Evolutionary conservation across 192 early-diverging fungal genomes (phyloP).

Genomic region (Coemansia sp.): DNA sequence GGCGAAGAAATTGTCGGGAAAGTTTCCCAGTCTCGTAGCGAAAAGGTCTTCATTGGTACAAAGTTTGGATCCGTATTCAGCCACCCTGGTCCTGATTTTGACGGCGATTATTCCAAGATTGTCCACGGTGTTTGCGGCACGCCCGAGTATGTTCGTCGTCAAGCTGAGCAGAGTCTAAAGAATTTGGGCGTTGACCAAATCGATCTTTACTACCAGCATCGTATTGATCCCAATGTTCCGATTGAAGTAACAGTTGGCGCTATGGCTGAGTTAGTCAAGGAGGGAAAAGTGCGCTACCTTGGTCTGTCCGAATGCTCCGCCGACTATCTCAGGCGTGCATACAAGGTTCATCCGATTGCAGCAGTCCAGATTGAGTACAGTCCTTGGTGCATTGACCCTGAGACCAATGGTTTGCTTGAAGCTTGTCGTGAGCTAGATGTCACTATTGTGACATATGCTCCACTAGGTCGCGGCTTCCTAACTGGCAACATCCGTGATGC

Average conservation of each 20-base stretch:
- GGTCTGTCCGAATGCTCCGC: constrained; percentile 52
- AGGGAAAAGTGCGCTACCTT: constrained; percentile 39
- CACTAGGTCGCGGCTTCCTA: constrained; percentile 69
- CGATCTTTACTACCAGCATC: constrained; percentile 44
- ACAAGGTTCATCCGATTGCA: constrained; percentile 54
- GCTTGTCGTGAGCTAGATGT: constrained; percentile 72
- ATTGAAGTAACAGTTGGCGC: constrained; percentile 44
- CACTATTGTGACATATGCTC: constrained; percentile 70
- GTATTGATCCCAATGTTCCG: constrained; percentile 27
- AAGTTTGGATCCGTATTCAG: not conserved
- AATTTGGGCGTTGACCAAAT: constrained; percentile 28
- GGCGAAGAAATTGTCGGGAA: constrained; percentile 53
- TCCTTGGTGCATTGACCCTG: constrained; percentile 62
- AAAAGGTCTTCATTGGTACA: constrained; percentile 1
- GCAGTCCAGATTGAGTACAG: constrained; percentile 29
- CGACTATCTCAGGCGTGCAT: constrained; percentile 59
- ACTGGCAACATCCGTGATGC: constrained; percentile 57
- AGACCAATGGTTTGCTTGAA: constrained; percentile 64
- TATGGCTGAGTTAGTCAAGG: constrained; percentile 36
- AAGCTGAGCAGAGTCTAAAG: constrained; percentile 20
- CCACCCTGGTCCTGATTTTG: not conserved
- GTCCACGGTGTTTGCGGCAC: constrained; percentile 21
- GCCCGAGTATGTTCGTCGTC: constrained; percentile 54
- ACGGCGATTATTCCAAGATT: not conserved
- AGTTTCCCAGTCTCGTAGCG: constrained; percentile 11